These are phyloP conservation scores for Theobroma grandiflorum DNA, from an alignment of 441 rosid species.

Conservation along the genomic window DNA sequence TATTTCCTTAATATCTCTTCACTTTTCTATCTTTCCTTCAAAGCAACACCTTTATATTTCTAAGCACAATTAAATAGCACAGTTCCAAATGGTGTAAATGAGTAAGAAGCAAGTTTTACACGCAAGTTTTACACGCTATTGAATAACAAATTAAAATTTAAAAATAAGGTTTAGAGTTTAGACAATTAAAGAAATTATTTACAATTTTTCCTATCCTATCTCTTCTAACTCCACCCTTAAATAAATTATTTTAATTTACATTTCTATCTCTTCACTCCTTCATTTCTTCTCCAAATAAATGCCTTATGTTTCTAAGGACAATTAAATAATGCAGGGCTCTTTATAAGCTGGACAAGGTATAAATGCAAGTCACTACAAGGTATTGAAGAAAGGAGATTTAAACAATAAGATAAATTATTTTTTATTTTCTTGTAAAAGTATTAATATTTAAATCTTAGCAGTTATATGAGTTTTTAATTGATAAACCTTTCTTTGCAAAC, in stretches of 20 bases:
- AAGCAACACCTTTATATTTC: not conserved
- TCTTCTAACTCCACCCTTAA: not conserved
- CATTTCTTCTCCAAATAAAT: not conserved
- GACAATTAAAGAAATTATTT: not conserved
- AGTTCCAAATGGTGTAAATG: not conserved
- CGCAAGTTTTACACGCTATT: not conserved
- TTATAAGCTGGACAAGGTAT: not conserved
- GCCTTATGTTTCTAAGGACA: not conserved
- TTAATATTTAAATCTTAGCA: not conserved
- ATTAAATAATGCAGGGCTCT: not conserved
- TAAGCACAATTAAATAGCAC: not conserved
- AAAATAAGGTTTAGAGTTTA: not conserved
- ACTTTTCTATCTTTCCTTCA: not conserved
- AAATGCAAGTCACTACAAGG: not conserved
- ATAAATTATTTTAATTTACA: too few species aligned
- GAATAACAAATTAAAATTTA: not conserved
- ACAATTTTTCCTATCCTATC: too few species aligned
- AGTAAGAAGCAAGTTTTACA: not conserved
- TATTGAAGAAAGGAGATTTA: not conserved
- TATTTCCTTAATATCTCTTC: not conserved
- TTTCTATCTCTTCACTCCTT: not conserved
- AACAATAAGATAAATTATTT: not conserved
- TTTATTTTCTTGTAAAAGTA: not conserved
- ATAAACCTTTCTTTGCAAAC: too few species aligned
- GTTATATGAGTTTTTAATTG: not conserved